A percentile compares a stretch with the other conserved stretches of the same genome.
phyloP scores from a whole-genome alignment of 2,329 filamentous ascomycete genomes.

The Tolypocladium nubicola region DNA sequence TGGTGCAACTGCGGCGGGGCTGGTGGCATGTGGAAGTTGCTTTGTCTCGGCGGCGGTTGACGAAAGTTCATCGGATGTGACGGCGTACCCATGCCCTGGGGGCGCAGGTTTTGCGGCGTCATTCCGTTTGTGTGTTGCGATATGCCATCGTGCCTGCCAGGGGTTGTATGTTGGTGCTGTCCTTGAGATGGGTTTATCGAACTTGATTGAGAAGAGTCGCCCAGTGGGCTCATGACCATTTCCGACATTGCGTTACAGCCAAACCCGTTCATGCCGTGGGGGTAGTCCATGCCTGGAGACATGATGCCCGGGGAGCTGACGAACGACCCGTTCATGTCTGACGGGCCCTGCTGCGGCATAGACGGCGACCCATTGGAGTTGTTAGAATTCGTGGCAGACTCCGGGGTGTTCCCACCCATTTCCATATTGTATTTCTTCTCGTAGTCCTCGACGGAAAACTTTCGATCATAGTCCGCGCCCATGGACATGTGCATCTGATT shows the following conservation, averaged over 20 bases:
- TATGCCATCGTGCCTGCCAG: constrained; percentile 15
- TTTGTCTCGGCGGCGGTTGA: constrained; percentile 17
- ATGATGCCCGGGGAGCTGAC: constrained; percentile 42
- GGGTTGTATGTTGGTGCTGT: constrained; percentile 16
- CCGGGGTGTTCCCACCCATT: constrained; percentile 22
- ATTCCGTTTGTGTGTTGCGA: constrained; percentile 16
- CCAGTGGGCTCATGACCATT: constrained; percentile 41
- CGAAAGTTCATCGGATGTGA: constrained; percentile 17
- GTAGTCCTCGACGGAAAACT: constrained; percentile 32
- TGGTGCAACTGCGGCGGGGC: constrained; percentile 15
- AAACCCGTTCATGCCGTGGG: constrained; percentile 33
- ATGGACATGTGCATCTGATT: constrained; percentile 30
- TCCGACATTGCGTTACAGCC: constrained; percentile 35
- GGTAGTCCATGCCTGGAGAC: constrained; percentile 41
- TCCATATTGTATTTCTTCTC: constrained; percentile 27
- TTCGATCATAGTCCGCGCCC: constrained; percentile 36
- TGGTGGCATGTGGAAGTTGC: constrained; percentile 19
- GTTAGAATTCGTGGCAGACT: constrained; percentile 20
- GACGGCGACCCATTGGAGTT: constrained; percentile 18
- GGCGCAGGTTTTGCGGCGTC: constrained; percentile 11
- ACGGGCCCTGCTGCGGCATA: constrained; percentile 11
- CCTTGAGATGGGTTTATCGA: constrained; percentile 9
- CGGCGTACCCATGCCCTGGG: constrained; percentile 14
- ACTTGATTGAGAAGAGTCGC: constrained; percentile 13
- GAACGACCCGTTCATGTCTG: constrained; percentile 37